Evolutionary conservation across 108 stramenopile species (phyloP).

Genomic region (Aurantiochytrium sp.): DNA sequence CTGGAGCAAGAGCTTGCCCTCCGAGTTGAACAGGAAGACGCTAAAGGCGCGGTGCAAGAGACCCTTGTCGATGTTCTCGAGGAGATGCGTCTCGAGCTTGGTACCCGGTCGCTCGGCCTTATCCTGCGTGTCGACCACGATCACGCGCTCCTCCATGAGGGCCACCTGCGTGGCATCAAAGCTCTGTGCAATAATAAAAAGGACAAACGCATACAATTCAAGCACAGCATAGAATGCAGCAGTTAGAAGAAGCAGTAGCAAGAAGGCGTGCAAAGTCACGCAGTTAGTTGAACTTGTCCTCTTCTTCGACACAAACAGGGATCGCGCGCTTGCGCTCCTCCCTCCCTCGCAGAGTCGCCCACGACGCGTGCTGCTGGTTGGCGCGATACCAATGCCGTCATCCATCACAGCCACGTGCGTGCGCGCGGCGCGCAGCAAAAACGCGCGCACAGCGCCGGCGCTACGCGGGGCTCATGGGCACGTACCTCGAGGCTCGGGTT

Average conservation of each 20-base stretch:
- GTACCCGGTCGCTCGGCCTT: background rate
- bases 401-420: too few species aligned
- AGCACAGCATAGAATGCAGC: background rate
- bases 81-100: constrained; percentile 22
- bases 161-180: background rate
- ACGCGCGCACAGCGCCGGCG: background rate
- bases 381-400: too few species aligned
- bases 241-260: too few species aligned
- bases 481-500: background rate
- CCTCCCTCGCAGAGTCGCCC: too few species aligned
- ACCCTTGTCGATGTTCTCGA: constrained; percentile 25
- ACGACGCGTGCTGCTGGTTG: too few species aligned
- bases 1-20: constrained; percentile 78
- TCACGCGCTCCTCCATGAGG: constrained; percentile 21
- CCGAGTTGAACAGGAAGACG: constrained; percentile 88
- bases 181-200: background rate
- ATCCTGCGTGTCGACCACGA: constrained; percentile 29
- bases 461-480: background rate
- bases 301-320: too few species aligned
- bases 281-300: too few species aligned
- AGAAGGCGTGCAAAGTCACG: too few species aligned
- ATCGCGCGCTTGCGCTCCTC: too few species aligned
- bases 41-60: constrained; percentile 93
- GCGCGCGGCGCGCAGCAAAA: background rate
- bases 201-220: background rate